Evolutionary conservation across 441 rosid species (phyloP), one percentile per base, ranked within the genome.

Genomic region (Aquilaria agallochum): DNA sequence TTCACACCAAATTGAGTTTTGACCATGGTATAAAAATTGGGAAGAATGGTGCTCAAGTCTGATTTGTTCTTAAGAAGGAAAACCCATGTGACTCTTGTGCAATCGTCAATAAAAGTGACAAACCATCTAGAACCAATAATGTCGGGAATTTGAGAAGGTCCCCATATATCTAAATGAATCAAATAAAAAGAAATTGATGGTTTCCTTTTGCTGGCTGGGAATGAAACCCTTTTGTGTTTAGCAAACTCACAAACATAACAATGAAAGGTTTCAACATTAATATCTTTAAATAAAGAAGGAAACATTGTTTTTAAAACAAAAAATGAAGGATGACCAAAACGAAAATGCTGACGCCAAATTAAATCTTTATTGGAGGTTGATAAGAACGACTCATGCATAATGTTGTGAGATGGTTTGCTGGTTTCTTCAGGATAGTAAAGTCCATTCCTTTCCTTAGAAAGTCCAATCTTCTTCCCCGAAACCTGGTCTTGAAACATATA

Each of bases 71-170:
- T 49, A 2, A 65, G 30, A 0, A 55, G 32, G 30, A 60, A 59
- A 5, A 40, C 44, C 8, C 44, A 5, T 36, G 56, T 53, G 12
- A 27, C 20, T 31, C 30, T 1, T 9, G 59, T 56, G n/a, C 31
- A 53, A 31, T 69, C 56, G 45, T 69, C 49, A 32, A 63, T 63
- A 52, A 63, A 50, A 1, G 59, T 5, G 0, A 63, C 55, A 63
- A 63, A 62, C 53, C 59, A 55, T 32, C 10, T 42, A 15, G 31
- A 49, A 5, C 64, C 34, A 8, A 6, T 9, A 31, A 62, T 46
- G 52, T 56, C 32, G 27, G 53, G 34, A 14, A 62, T 10, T 44
- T n/a, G 36, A 27, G 5, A 36, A 4, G 32, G 62, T 20, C 13
- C 62, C 53, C 53, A 56, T 31, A 69, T 33, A 49, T 58, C 20